Base-by-base conservation (phyloP, 805 yeast species). In the Isabelozyma gotoi region DNA sequence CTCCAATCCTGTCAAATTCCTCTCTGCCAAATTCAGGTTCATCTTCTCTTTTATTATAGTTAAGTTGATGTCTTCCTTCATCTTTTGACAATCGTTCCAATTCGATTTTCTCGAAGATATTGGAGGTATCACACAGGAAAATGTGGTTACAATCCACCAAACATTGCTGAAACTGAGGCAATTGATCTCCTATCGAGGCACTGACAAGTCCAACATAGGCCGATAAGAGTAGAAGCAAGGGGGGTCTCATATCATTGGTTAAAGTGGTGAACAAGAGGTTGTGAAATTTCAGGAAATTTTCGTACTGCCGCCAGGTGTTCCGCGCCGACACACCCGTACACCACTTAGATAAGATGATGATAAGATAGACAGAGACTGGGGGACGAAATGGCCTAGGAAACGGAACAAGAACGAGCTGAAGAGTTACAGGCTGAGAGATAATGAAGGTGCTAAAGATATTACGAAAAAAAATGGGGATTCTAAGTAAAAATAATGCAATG, bases 171-270 rank as follows among this genome's bases (percentile, higher is more conserved):
- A 52, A 67, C 35, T 60, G 68, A 5, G 70, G 63, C 4, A 67
- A 56, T 6, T 33, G 39, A 38, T 68, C 74, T 2, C 74, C 74
- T 3, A 52, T 44, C 2, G 69, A 64, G 8, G 60, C 59, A n/a
- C 3, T n/a, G 35, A 18, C 35, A 7, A 19, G 14, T 2, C 20
- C 20, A 4, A 14, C 27, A 17, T 18, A 14, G n/a, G n/a, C 38
- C 38, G 16, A 35, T 14, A 35, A n/a, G 11, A 35, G 38, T 14
- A 16, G 14, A 8, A 19, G 14, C n/a, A 10, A 8, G 12, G 11
- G n/a, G 16, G 18, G 38, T 24, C 12, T 24, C 38, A 35, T 35
- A 17, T n/a, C 18, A 17, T 35, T 19, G 24, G 18, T 32, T 11
- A 32, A 32, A 32, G 2, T 32, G 34, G 18, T 11, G 34, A 32